Base-by-base conservation (phyloP, 179 eudicot genomes). In the Camellia oleifera region DNA sequence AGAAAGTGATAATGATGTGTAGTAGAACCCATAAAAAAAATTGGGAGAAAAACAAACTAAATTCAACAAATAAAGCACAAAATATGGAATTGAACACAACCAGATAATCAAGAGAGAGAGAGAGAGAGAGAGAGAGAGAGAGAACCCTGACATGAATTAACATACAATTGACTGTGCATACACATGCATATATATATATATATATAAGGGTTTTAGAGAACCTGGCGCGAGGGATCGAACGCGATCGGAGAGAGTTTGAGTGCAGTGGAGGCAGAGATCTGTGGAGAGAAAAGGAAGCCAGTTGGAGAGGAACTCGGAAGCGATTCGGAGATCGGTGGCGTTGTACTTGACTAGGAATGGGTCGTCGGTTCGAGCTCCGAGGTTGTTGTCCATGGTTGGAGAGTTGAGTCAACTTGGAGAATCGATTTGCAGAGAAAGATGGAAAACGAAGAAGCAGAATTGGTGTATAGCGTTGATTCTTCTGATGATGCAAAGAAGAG, bases 211-310 rank as follows among this genome's bases (percentile, higher is more conserved):
- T 6, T 15, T 26, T 10, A 2, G 17, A 45, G 44, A 61, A 93
- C 98, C 88, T 74, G 89, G 70, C 79, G 84, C 65, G 73, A 96
- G 88, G 53, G 93, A 91, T 72, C 61, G 84, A 75, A 96, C 69
- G 66, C 94, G 92, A 70, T 75, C 72, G 50, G 96, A 87, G 50
- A 96, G 91, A 40, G 61, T 82, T 5, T 26, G 79, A 0, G 86
- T 80, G 81, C 99, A 96, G 64, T 72, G 74, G 4, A 48, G 79
- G 85, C 99, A 96, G 40, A 96, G 91, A 58, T 79, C 97, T 1
- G 81, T 77, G 0, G 93, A 83, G 42, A 96, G 91, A 57, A 94
- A 94, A 10, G 98, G 97, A 1, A 91, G 77, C 98, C 99, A 96
- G 69, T 73, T 90, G 1, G 90, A 82, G 32, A 96, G 80, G 72